Conservation (phyloP, 164 flowering plant species). For the Dillenia suffruticosa region DNA sequence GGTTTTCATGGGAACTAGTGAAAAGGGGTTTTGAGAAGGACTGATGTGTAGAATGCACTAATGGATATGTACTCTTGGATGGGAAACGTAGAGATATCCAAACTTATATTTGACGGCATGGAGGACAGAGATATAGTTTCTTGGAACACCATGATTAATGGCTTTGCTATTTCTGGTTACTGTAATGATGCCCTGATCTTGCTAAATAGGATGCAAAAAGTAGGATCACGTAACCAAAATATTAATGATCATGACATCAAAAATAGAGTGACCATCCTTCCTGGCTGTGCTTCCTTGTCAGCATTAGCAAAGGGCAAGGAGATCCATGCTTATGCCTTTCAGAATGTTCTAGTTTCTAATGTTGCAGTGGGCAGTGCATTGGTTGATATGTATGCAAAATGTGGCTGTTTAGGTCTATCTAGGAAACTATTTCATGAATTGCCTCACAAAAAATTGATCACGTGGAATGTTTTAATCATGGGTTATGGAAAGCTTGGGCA, state of each 20-base stretch:
- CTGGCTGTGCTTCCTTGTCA: conserved; percentile 71
- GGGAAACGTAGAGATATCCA: conserved; percentile 49
- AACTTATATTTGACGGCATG: conserved; percentile 51
- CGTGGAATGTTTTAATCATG: conserved; percentile 84
- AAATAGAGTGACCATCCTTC: conserved; percentile 33
- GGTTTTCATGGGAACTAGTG: conserved; percentile 61
- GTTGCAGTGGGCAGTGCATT: conserved; percentile 72
- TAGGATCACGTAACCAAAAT: conserved; percentile 3
- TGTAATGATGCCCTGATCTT: conserved; percentile 50
- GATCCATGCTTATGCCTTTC: conserved; percentile 70
- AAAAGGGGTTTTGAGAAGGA: conserved; percentile 57
- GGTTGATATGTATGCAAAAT: conserved; percentile 80
- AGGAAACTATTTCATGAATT: conserved; percentile 53
- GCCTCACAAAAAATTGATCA: conserved; percentile 52
- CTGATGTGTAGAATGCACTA: conserved; percentile 67
- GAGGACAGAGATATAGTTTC: conserved; percentile 56
- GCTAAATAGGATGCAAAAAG: conserved; percentile 50
- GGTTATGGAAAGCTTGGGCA: conserved; percentile 91
- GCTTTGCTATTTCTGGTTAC: conserved; percentile 46
- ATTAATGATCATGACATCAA: conserved; percentile 8
- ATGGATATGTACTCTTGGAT: conserved; percentile 77
- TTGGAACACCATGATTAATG: conserved; percentile 86
- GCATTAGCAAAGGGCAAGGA: conserved; percentile 77
- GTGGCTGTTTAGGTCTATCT: conserved; percentile 53
- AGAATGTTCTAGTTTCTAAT: conserved; percentile 47